Conservation (phyloP, 306 rosid genomes). For the Acacia crassicarpa region DNA sequence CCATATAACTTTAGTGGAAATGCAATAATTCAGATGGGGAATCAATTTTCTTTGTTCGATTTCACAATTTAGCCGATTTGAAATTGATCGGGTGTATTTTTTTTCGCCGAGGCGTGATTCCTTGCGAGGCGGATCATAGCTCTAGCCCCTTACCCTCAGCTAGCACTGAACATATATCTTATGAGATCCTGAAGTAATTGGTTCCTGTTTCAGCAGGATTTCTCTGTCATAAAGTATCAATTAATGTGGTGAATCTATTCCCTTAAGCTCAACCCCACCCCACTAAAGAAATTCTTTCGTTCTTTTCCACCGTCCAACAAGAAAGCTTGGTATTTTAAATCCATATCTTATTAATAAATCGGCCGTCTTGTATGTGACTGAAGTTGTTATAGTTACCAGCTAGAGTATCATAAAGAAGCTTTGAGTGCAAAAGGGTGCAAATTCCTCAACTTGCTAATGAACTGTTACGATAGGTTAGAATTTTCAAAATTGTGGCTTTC, state of each 20-base stretch:
- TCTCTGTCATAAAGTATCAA: not conserved
- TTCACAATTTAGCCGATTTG: not conserved
- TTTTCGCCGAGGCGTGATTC: not conserved
- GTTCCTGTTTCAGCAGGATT: not conserved
- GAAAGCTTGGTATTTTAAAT: not conserved
- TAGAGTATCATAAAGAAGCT: constrained; percentile 6
- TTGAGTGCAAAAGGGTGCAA: not conserved
- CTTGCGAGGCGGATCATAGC: not conserved
- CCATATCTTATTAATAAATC: not conserved
- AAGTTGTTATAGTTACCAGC: not conserved
- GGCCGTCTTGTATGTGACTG: not conserved
- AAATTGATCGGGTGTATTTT: not conserved
- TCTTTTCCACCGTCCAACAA: not conserved
- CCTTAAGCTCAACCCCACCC: not conserved
- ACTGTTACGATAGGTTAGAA: not conserved
- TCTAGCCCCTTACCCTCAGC: not conserved
- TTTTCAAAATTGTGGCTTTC: not conserved
- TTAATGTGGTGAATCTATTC: not conserved
- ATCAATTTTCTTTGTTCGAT: not conserved
- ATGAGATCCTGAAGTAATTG: not conserved
- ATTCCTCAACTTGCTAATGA: constrained; percentile 4
- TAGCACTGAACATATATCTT: not conserved
- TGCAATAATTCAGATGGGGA: not conserved
- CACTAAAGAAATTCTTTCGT: not conserved
- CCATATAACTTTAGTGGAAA: not conserved